A percentile compares a stretch with the other conserved stretches of the same genome.
Evolutionary conservation across 1,139 yeast species (phyloP).

Genomic region (Hanseniaspora gamundiae): DNA sequence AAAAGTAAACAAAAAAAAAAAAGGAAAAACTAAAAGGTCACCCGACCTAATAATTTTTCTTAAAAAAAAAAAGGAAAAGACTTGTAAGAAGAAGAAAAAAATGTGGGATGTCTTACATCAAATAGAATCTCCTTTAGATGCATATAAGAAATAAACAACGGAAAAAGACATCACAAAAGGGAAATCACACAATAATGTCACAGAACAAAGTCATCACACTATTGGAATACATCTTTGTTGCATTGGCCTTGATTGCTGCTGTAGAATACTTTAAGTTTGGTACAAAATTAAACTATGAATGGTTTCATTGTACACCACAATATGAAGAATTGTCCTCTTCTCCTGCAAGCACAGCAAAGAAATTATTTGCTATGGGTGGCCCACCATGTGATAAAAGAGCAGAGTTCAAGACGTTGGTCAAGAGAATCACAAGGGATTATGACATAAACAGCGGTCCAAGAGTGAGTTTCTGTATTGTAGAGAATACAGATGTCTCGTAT

Average conservation of each 20-base stretch:
- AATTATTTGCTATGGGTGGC: conserved; percentile 28
- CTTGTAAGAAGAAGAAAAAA: too few species aligned
- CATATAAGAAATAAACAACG: not conserved
- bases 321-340: conserved; percentile 20
- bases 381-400: conserved; percentile 32
- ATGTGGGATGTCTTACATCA: too few species aligned
- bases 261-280: conserved; percentile 31
- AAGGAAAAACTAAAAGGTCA: too few species aligned
- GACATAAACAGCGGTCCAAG: conserved; percentile 26
- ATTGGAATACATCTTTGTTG: conserved; percentile 19
- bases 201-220: conserved; percentile 18
- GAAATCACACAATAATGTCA: conserved; percentile 8
- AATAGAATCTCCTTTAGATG: too few species aligned
- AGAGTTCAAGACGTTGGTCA: conserved; percentile 28
- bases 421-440: conserved; percentile 26
- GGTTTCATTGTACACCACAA: conserved; percentile 31
- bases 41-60: too few species aligned
- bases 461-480: conserved; percentile 26
- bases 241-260: conserved; percentile 25
- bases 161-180: not conserved
- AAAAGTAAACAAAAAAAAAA: too few species aligned
- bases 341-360: conserved; percentile 22
- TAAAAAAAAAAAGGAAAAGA: too few species aligned
- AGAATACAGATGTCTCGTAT: conserved; percentile 16
- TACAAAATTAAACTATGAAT: conserved; percentile 28